Evolutionary conservation across 208 protist species (phyloP), one percentile per base, ranked within the genome.

Genomic region (Hexamita inflata): DNA sequence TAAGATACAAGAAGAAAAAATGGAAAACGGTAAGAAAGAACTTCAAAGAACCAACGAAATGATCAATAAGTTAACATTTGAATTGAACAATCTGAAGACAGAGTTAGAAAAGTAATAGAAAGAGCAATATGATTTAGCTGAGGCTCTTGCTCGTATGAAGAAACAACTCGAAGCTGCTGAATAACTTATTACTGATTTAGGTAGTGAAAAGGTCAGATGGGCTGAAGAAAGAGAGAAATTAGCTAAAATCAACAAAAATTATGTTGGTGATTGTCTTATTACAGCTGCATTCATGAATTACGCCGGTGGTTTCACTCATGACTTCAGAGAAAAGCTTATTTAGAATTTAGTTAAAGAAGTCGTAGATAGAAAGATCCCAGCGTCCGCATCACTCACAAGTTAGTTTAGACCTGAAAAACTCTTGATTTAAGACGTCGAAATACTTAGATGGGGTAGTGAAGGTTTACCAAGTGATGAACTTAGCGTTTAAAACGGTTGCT

Each of bases 211-310:
- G 53, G 82, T 86, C 70, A 86, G 94, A 26, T 98, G 95, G 95
- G 89, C 86, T 61, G 84, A 92, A 58, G 90, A 96, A 81, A 90
- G 92, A 82, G 80, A 86, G 75, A 82, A 88, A 29, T 86, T 97
- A 15, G 80, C 85, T 30, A 86, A 89, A 74, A 85, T 83, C 59
- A 82, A 89, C 38, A 84, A 87, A 67, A 83, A 87, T 11, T 85
- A 98, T 34, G 84, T 97, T 49, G 95, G 94, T 49, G 94, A 98
- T 83, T 97, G 93, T 80, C 86, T 98, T n/a, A 83, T 94, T 13
- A 88, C 89, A 0, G 86, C 93, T 0, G 89, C 90, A 9, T 97
- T 97, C 79, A 80, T 98, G 28, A 94, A 89, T 13, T 98, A 98
- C 86, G 82, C 92, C 35, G 94, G 94, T 35, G 90, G 92, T 32